Evolutionary conservation across 2,329 filamentous ascomycete species (phyloP).

Genomic region (Alternaria novae-zelandiae): DNA sequence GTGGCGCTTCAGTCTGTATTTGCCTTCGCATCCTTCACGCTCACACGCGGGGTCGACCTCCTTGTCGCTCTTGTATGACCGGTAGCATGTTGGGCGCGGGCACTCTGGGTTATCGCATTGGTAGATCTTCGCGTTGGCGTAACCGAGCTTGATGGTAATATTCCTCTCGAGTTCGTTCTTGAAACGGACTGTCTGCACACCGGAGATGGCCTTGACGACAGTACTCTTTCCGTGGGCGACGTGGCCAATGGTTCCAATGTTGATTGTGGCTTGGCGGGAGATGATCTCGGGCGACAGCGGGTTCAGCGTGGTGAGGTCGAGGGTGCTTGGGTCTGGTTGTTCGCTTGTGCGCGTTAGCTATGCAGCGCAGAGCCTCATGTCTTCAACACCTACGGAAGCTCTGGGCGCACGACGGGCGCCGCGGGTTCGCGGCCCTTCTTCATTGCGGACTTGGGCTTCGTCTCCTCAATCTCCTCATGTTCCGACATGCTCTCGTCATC

Average conservation of each 20-base stretch:
- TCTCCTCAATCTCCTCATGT: constrained; percentile 73
- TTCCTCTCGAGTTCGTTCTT: constrained; percentile 99
- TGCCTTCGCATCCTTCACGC: constrained; percentile 86
- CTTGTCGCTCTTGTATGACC: constrained; percentile 98
- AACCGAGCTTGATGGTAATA: constrained; percentile 99
- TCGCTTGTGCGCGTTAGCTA: constrained; percentile 54
- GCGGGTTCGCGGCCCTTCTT: constrained; percentile 73
- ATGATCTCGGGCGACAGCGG: constrained; percentile 97
- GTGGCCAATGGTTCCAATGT: constrained; percentile 97
- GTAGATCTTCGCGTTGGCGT: constrained; percentile 99
- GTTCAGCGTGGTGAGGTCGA: constrained; percentile 80
- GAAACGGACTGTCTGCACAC: constrained; percentile 98
- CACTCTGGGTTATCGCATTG: constrained; percentile 93
- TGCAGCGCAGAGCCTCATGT: neutral
- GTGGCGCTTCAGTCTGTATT: constrained; percentile 75
- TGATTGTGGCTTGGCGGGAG: constrained; percentile 96
- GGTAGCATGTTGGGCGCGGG: constrained; percentile 92
- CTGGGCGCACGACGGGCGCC: constrained; percentile 65
- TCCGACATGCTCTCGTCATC: constrained; percentile 65
- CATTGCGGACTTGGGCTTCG: constrained; percentile 75
- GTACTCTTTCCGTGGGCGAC: constrained; percentile 99
- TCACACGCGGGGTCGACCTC: constrained; percentile 97
- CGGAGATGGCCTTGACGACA: constrained; percentile 98
- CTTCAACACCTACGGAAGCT: constrained; percentile 62
- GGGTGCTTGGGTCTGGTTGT: constrained; percentile 88